These are phyloP conservation scores for Sclerotinia sclerotiorum DNA, from an alignment of 2,329 filamentous ascomycete genomes.

Conservation along the genomic window DNA sequence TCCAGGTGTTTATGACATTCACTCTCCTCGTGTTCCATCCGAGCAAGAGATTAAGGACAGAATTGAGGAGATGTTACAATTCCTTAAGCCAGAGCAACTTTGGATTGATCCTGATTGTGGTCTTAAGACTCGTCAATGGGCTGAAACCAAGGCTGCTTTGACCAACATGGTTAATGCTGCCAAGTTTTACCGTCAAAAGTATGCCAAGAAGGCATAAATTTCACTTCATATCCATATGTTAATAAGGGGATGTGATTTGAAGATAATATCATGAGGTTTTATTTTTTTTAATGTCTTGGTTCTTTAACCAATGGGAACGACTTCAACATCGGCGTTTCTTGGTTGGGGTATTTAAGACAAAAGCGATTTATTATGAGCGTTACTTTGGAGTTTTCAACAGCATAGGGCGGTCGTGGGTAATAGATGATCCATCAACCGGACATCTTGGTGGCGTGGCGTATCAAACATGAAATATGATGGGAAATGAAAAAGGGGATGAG, in stretches of 20 bases:
- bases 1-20: conserved; percentile 99
- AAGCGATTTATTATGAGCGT: conserved; percentile 32
- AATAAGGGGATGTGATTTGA: conserved; percentile 24
- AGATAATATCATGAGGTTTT: conserved; percentile 23
- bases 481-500: conserved; percentile 1
- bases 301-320: conserved; percentile 43
- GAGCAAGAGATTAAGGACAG: conserved; percentile 99
- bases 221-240: conserved; percentile 24
- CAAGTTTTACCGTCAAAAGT: conserved; percentile 93
- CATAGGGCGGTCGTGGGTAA: conserved; percentile 36
- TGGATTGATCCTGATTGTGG: conserved; percentile 99
- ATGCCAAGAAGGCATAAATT: conserved; percentile 48
- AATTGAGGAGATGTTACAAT: conserved; percentile 95
- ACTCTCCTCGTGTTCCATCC: conserved; percentile 94
- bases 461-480: conserved; percentile 11
- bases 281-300: conserved; percentile 27
- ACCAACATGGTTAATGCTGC: conserved; percentile 97
- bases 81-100: conserved; percentile 96
- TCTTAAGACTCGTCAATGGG: conserved; percentile 98
- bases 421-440: conserved; percentile 43
- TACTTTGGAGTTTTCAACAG: conserved; percentile 38
- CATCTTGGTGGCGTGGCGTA: conserved; percentile 30
- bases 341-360: conserved; percentile 38
- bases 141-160: conserved; percentile 95
- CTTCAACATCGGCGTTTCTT: conserved; percentile 52